Percentiles rank a stretch among this genome's conserved stretches.
Evolutionary conservation across 2,329 filamentous ascomycete genomes (phyloP).

Genomic region (Chaetomiaceae sp.): DNA sequence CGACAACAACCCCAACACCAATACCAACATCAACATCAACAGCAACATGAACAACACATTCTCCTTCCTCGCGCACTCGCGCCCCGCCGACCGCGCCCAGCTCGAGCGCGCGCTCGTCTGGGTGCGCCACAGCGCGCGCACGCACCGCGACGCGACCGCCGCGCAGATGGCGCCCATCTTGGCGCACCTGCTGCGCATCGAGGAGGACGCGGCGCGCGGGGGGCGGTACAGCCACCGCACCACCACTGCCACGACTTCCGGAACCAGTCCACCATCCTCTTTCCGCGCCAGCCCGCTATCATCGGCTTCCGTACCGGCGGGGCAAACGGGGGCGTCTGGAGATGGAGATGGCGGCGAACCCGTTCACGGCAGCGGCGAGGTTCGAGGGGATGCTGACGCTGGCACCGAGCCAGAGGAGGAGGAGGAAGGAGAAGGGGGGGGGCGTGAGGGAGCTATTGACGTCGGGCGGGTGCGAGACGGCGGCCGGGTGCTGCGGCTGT

Average conservation of each 20-base stretch:
- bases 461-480: background rate
- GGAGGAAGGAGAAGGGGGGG: background rate
- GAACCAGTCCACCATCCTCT: too few relatives aligned
- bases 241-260: too few relatives aligned
- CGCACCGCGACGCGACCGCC: slow-evolving; percentile 27
- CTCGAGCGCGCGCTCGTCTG: slow-evolving; percentile 33
- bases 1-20: slow-evolving; percentile 15
- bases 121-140: slow-evolving; percentile 20
- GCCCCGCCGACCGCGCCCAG: slow-evolving; percentile 36
- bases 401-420: too few relatives aligned
- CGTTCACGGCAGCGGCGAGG: too few relatives aligned
- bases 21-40: slow-evolving; percentile 3
- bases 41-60: background rate
- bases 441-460: background rate
- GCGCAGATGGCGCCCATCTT: slow-evolving; percentile 30
- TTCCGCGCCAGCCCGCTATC: too few relatives aligned
- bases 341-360: too few relatives aligned
- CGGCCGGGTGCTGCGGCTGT: background rate
- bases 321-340: too few relatives aligned
- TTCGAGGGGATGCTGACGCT: too few relatives aligned
- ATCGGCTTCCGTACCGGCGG: too few relatives aligned
- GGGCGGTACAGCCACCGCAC: slow-evolving; percentile 21
- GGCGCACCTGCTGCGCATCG: slow-evolving; percentile 33
- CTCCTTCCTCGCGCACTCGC: slow-evolving; percentile 36
- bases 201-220: slow-evolving; percentile 30